Conservation (phyloP, 257 asterid genomes). For the Nicotiana benthamiana region DNA sequence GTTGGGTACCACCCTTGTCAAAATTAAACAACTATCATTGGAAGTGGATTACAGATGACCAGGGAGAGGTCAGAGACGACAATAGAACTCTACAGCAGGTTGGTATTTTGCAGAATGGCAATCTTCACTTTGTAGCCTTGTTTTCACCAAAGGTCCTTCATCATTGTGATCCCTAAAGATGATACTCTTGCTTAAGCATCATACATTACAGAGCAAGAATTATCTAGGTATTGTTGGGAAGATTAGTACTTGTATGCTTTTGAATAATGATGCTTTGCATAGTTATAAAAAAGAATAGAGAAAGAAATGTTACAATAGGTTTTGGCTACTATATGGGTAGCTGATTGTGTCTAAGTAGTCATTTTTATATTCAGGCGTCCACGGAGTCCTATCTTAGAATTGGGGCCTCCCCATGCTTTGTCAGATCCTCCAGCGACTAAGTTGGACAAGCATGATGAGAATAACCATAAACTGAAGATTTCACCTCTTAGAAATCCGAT, state of each 20-base stretch:
- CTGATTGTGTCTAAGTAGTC: not conserved
- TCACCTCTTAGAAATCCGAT: slow-evolving; percentile 24
- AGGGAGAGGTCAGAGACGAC: too few species aligned
- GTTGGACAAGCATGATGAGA: slow-evolving; percentile 25
- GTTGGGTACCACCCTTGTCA: too few species aligned
- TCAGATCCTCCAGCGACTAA: slow-evolving; percentile 26
- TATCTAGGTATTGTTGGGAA: slow-evolving; percentile 24
- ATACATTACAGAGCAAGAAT: slow-evolving; percentile 21
- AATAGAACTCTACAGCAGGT: slow-evolving; percentile 30
- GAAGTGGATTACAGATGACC: slow-evolving; percentile 55
- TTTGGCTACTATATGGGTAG: not conserved
- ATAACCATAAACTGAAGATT: slow-evolving; percentile 18
- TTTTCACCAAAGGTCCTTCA: slow-evolving; percentile 20
- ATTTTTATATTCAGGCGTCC: slow-evolving; percentile 39
- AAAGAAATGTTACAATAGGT: not conserved
- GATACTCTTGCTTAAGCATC: slow-evolving; percentile 15
- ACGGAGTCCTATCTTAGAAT: slow-evolving; percentile 34
- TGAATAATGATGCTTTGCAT: not conserved
- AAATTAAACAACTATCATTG: slow-evolving; percentile 24
- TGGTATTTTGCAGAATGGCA: slow-evolving; percentile 43
- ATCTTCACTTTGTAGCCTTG: slow-evolving; percentile 49
- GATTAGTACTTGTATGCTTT: not conserved
- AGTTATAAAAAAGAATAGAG: not conserved
- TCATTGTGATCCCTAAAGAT: slow-evolving; percentile 19
- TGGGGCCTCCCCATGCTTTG: slow-evolving; percentile 37